Base-by-base conservation (phyloP, 441 rosid species). In the Euphorbia celastroides region DNA sequence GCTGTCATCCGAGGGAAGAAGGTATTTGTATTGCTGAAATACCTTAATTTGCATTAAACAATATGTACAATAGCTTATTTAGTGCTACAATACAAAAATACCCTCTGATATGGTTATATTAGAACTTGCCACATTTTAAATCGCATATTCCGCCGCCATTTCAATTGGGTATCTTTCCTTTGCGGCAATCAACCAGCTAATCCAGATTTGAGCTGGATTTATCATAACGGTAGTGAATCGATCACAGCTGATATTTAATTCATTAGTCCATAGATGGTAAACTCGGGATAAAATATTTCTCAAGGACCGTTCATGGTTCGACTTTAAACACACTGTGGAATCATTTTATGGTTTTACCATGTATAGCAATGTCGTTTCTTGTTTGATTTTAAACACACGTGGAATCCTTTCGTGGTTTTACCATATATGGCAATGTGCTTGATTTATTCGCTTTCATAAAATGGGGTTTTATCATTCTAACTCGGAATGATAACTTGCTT, bases 1-100 rank as follows among this genome's bases (percentile, higher is more conserved):
- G 89, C 88, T 14, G 94, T 86, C 26, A 90, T 88, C 54, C 82
- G 95, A 25, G 97, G 97, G 62, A 90, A 90, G 78, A 90, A 90
- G 85, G 85, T 81, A 26, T 41, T 13, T 28, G 10, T 32, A 38
- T 38, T 38, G 12, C 44, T 31, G 52, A 31, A 13, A 28, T 5
- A 5, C 50, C 38, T 25, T 17, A 4, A 38, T 66, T 66, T 56
- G 52, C 62, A 55, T 77, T 72, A 74, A 61, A 22, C 14, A 9
- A 1, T 13, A 27, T 25, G 31, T 13, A 31, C 14, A 52, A 25
- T 56, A 26, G 0, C 19, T 17, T 56, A 23, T 22, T 65, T 52
- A 32, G 26, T 31, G 32, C 16, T 32, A 51, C 59, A 9, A 7
- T 32, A 14, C n/a, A 22, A 22, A 60, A 57, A 16, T 28, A 60